phyloP scores from a whole-genome alignment of 148 eudicot species.

The Simmondsia chinensis region DNA sequence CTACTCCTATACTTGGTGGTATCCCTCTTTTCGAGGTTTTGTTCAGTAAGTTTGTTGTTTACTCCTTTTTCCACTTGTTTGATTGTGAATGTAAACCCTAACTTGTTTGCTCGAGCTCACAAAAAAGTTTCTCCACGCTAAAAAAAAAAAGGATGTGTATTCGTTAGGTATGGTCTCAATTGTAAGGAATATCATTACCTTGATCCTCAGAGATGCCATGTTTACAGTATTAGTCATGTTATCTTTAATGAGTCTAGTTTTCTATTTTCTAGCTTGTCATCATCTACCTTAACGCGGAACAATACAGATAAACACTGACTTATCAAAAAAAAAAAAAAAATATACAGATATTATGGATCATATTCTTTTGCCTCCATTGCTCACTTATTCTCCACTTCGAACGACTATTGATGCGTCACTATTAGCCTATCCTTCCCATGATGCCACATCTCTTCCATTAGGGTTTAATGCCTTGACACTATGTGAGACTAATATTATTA shows the following conservation, averaged over 20 bases:
- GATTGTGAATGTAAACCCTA: background rate
- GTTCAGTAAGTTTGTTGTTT: background rate
- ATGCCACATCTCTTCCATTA: too few relatives aligned
- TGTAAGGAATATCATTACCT: background rate
- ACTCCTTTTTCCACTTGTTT: background rate
- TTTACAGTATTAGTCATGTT: background rate
- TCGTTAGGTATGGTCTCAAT: background rate
- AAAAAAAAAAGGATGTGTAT: background rate
- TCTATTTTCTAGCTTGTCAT: too few relatives aligned
- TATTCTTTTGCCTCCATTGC: too few relatives aligned
- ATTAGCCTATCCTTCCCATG: too few relatives aligned
- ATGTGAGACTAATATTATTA: too few relatives aligned
- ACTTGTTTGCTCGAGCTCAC: background rate
- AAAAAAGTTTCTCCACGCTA: background rate
- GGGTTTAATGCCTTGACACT: too few relatives aligned
- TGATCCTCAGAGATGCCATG: background rate
- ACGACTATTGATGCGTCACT: too few relatives aligned
- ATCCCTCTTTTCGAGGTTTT: background rate
- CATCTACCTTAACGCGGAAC: too few relatives aligned
- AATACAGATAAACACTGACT: too few relatives aligned
- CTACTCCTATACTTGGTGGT: background rate
- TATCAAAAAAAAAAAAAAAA: too few relatives aligned
- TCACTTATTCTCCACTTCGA: too few relatives aligned
- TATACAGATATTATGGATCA: too few relatives aligned
- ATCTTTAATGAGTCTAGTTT: background rate